Conservation (phyloP, 306 rosid genomes). For the Dalbergia cochinchinensis region DNA sequence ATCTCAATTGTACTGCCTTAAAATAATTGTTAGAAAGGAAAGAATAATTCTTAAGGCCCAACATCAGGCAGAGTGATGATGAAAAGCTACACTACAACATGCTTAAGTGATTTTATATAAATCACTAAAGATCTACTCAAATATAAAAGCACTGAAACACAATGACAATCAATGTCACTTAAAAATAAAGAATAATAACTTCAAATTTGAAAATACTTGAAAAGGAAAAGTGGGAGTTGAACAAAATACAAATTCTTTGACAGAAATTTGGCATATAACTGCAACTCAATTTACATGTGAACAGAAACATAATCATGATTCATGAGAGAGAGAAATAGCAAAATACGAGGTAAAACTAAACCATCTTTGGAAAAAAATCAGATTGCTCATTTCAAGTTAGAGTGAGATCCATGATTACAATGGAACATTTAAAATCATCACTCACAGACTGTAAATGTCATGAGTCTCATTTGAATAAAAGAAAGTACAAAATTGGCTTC, state of each 20-base stretch:
- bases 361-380: neutral
- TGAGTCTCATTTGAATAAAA: neutral
- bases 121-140: neutral
- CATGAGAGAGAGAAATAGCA: neutral
- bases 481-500: neutral
- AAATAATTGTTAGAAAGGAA: slow-evolving; percentile 9
- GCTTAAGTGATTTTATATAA: neutral
- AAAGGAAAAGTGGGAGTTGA: slow-evolving; percentile 10
- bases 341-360: neutral
- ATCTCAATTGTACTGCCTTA: neutral
- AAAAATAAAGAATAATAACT: neutral
- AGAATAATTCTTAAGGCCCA: slow-evolving; percentile 1
- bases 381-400: neutral
- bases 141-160: too few species aligned
- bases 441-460: neutral
- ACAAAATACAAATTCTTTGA: slow-evolving; percentile 3
- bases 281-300: neutral
- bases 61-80: neutral
- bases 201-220: neutral
- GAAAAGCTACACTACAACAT: neutral
- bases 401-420: neutral
- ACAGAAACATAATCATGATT: neutral
- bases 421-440: neutral
- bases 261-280: slow-evolving; percentile 17
- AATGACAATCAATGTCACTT: neutral